Conservation (phyloP, 148 eudicot genomes). For the Silene latifolia region DNA sequence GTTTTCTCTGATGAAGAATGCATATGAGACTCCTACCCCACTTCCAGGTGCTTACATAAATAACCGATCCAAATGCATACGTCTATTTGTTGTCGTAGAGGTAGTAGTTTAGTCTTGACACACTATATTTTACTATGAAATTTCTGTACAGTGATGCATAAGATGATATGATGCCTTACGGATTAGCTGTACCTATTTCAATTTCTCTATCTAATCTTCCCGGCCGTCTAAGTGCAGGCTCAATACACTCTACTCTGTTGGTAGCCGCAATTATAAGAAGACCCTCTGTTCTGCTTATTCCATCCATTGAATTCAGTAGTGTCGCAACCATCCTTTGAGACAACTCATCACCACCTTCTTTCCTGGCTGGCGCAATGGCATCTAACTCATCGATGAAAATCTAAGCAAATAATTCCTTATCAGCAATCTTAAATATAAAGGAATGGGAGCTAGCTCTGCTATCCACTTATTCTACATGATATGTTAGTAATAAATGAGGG, state of each 20-base stretch:
- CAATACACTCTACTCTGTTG: slow-evolving; percentile 78
- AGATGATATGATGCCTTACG: background rate
- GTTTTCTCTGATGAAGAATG: background rate
- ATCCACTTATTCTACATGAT: background rate
- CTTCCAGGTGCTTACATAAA: background rate
- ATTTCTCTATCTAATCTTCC: slow-evolving; percentile 94
- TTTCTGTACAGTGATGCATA: background rate
- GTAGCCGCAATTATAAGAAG: slow-evolving; percentile 87
- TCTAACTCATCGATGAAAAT: slow-evolving; percentile 94
- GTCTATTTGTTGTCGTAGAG: background rate
- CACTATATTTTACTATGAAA: background rate
- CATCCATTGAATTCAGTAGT: slow-evolving; percentile 85
- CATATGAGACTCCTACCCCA: background rate
- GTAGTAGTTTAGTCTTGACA: background rate
- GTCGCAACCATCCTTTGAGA: slow-evolving; percentile 94
- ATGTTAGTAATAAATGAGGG: background rate
- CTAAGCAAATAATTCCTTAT: slow-evolving; percentile 32
- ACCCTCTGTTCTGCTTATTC: slow-evolving; percentile 63
- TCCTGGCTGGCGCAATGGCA: slow-evolving; percentile 94
- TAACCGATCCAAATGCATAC: background rate
- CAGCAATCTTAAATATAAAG: slow-evolving; percentile 3
- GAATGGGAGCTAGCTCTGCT: background rate
- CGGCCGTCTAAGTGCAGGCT: slow-evolving; percentile 93
- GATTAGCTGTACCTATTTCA: slow-evolving; percentile 60
- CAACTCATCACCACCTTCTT: slow-evolving; percentile 87